A percentile compares a stretch with the other conserved stretches of the same genome.
phyloP scores from a whole-genome alignment of 306 rosid species.

The Sindora glabra region DNA sequence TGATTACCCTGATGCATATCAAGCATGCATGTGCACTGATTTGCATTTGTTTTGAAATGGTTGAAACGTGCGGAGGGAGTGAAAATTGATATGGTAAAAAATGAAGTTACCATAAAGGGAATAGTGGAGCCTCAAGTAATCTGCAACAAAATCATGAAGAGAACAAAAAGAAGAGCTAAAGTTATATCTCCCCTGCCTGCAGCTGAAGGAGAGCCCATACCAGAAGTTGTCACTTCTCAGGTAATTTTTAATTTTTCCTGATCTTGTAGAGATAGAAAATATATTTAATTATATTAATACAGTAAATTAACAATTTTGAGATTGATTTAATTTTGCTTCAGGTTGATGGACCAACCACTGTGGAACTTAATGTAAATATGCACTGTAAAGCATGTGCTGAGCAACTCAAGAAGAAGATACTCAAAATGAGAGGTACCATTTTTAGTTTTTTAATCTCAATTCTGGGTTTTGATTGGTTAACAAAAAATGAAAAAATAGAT shows the following conservation, averaged over 20 bases:
- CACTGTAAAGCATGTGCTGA: constrained; percentile 95
- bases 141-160: constrained; percentile 54
- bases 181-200: constrained; percentile 72
- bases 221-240: constrained; percentile 79
- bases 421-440: constrained; percentile 81
- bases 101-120: constrained; percentile 77
- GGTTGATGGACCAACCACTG: constrained; percentile 63
- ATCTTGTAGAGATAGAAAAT: neutral
- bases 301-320: neutral
- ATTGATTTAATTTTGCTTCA: constrained; percentile 18
- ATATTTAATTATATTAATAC: neutral
- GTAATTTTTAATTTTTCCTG: constrained; percentile 11
- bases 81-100: constrained; percentile 51
- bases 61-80: constrained; percentile 72
- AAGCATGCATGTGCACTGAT: neutral
- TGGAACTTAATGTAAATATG: constrained; percentile 89
- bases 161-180: constrained; percentile 48
- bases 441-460: neutral
- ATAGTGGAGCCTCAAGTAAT: constrained; percentile 73
- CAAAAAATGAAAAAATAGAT: neutral
- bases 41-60: neutral
- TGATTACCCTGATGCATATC: neutral
- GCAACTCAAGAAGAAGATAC: constrained; percentile 82
- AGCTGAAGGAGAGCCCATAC: constrained; percentile 75
- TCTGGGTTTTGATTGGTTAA: too few relatives aligned